Conservation (phyloP, 257 asterid species). For the Cynanchum wilfordii region DNA sequence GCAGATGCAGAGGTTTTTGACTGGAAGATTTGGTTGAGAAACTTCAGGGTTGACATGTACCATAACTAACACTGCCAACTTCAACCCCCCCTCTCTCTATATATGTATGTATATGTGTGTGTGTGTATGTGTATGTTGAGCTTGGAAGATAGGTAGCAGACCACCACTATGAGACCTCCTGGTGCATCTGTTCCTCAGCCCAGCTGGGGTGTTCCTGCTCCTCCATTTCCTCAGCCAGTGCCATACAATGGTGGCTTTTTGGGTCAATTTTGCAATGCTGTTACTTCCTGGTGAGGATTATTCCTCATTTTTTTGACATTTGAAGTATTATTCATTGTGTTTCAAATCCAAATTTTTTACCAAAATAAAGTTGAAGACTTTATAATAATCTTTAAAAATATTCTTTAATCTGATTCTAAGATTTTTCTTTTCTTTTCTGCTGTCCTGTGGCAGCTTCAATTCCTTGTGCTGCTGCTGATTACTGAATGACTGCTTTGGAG, state of each 20-base stretch:
- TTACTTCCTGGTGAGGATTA: slow-evolving; percentile 35
- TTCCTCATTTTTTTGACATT: not conserved
- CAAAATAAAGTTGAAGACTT: not conserved
- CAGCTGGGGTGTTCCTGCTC: not conserved
- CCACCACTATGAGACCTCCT: not conserved
- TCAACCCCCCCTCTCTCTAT: not conserved
- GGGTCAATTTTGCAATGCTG: slow-evolving; percentile 31
- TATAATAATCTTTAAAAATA: not conserved
- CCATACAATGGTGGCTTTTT: slow-evolving; percentile 21
- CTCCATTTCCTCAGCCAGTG: not conserved
- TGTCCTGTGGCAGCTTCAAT: slow-evolving; percentile 28
- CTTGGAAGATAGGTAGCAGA: not conserved
- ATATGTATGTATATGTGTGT: not conserved
- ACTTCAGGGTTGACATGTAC: not conserved
- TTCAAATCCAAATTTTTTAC: not conserved
- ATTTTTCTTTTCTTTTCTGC: not conserved
- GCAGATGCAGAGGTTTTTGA: not conserved
- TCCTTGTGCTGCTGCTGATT: slow-evolving; percentile 50
- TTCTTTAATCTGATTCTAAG: not conserved
- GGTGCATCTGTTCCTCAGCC: not conserved
- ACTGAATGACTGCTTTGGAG: slow-evolving; percentile 32
- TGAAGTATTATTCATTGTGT: not conserved
- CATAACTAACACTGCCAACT: not conserved
- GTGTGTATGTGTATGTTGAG: not conserved
- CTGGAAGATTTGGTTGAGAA: not conserved